Evolutionary conservation across 2,329 filamentous ascomycete species (phyloP), one percentile per base, ranked within the genome.

Genomic region (Diaporthe australafricana): DNA sequence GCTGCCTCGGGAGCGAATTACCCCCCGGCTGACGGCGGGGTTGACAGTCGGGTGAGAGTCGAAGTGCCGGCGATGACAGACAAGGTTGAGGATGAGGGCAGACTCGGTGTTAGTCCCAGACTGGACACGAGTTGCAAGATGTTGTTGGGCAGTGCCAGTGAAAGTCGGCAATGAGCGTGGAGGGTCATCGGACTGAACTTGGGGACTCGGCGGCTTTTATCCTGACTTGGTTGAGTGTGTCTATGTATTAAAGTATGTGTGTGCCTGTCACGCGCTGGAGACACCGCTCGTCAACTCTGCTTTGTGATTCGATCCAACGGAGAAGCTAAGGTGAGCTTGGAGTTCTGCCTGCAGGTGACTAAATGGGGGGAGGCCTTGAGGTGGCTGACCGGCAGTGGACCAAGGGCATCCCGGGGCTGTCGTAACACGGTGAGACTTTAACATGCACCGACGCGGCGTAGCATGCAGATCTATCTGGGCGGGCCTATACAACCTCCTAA

Each of bases 331-430:
- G 16, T 20, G 3, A 47, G 42, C 42, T 63, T 45, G 20, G 60
- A 48, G 27, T 48, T 63, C 42, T 48, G 60, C 60, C 60, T 63
- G 60, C 60, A 63, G 22, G 60, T 63, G 60, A 63, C 60, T 63
- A 25, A 38, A 48, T 8, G 14, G 27, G 60, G 52, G 20, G 60
- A 35, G 60, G 60, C 45, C 60, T 38, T 65, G 14, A 65, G 45
- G 60, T 65, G 45, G 60, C 42, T 27, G 60, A 45, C 60, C 60
- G 60, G 47, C 32, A 30, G 35, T 38, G 45, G 60, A 27, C 60
- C 60, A 65, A 40, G 50, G 30, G 22, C 48, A 50, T 25, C 45
- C 60, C 12, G 45, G 45, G 60, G 17, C 16, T 4, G 30, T 48
- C 30, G 60, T 50, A 27, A 27, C 60, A 65, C 60, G 22, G 60